Base-by-base conservation (phyloP, 345 rosid species). In the Pistacia integerrima region DNA sequence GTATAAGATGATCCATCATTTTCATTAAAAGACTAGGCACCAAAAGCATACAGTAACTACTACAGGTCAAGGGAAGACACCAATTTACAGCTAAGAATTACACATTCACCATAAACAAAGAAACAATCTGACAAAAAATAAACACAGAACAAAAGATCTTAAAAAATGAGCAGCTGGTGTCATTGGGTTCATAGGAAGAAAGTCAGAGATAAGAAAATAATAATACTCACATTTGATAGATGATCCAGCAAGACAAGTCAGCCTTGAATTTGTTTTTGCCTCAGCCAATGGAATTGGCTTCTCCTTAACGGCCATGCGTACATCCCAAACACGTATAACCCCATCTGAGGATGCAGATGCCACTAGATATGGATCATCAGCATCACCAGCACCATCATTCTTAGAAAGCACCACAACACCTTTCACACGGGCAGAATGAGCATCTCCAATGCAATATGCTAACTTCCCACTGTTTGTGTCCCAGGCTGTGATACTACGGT, bases 301-400 rank as follows among this genome's bases (percentile, higher is more conserved):
- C 74, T 88, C 97, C 77, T 88, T 88, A 70, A 70, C 51, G 5
- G 87, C 91, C 89, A 82, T 87, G 56, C 98, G 94, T 44, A 89
- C 87, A 81, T 96, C 99, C 99, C 99, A 96, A 61, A 93, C 98
- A 30, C 93, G 87, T 82, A 96, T 90, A 76, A 90, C 75, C 68
- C 99, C 99, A 84, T 96, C 99, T 0, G 99, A 91, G 0, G 98
- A 93, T 68, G 97, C 98, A 6, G 97, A 93, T 17, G 95, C 90
- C 80, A 92, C 77, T 44, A 96, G 74, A 83, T 80, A 87, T 13
- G 97, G 97, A 74, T 89, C 91, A 63, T 90, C 93, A 8, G 66
- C 85, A 30, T 76, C 88, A 70, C 74, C 65, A 5, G 68, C 82
- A 18, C 65, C 82, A 70, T 67, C 84, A 63, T 72, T 91, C 82